These are phyloP conservation scores for Hypoxylon lienhwacheense DNA, from an alignment of 495 filamentous ascomycete species.

Conservation along the genomic window DNA sequence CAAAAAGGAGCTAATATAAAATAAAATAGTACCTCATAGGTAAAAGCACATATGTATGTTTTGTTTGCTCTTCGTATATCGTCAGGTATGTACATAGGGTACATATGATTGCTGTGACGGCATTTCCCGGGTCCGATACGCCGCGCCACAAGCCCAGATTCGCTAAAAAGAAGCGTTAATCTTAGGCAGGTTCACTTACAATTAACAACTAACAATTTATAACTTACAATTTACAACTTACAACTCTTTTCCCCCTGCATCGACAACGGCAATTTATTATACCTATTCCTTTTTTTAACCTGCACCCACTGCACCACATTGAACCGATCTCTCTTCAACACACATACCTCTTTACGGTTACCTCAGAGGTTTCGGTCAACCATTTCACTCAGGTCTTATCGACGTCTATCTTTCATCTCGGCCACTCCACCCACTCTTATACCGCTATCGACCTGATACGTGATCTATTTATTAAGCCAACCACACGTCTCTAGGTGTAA, in stretches of 20 bases:
- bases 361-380: neutral
- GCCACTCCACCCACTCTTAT: neutral
- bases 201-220: too few species aligned
- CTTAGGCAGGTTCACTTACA: slow-evolving; percentile 14
- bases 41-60: too few species aligned
- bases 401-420: neutral
- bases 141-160: slow-evolving; percentile 10
- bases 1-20: too few species aligned
- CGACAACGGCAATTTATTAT: too few species aligned
- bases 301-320: too few species aligned
- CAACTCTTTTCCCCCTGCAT: too few species aligned
- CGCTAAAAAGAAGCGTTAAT: slow-evolving; percentile 27
- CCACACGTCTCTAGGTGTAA: slow-evolving; percentile 8
- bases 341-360: too few species aligned
- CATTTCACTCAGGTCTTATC: neutral
- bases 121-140: slow-evolving; percentile 18
- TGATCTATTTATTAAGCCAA: slow-evolving; percentile 10
- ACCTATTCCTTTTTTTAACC: too few species aligned
- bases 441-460: slow-evolving; percentile 3
- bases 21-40: too few species aligned
- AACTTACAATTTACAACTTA: too few species aligned
- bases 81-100: neutral
- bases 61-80: too few species aligned
- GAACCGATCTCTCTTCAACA: too few species aligned
- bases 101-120: slow-evolving; percentile 8